Evolutionary conservation across 73 alveolate species (phyloP).

Genomic region (Paramecium sexaurelia): DNA sequence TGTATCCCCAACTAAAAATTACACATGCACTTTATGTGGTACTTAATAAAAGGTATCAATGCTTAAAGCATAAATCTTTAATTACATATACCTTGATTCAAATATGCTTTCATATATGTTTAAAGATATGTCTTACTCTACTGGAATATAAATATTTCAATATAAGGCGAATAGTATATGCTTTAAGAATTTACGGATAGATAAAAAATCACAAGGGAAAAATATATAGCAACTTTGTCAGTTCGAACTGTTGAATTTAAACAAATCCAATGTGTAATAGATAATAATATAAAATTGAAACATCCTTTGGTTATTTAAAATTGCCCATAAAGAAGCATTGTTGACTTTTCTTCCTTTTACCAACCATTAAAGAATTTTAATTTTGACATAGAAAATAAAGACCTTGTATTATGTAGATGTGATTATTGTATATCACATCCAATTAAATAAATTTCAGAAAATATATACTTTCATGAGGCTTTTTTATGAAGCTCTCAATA

Average conservation of each 20-base stretch:
- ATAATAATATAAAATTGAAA: not conserved
- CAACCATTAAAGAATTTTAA: not conserved
- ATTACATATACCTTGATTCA: not conserved
- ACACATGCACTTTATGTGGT: not conserved
- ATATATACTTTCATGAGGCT: not conserved
- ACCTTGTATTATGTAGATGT: not conserved
- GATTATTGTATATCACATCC: not conserved
- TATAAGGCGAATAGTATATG: not conserved
- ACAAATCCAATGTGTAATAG: not conserved
- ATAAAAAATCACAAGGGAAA: not conserved
- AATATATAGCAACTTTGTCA: not conserved
- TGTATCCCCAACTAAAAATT: not conserved
- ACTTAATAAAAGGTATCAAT: not conserved
- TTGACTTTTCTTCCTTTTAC: not conserved
- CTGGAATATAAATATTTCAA: not conserved
- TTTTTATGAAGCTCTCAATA: not conserved
- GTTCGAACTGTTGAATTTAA: not conserved
- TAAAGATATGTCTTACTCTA: not conserved
- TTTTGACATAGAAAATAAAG: not conserved
- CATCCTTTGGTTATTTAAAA: not conserved
- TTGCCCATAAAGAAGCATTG: not conserved
- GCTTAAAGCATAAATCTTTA: not conserved
- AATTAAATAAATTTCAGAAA: not conserved
- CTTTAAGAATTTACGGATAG: not conserved
- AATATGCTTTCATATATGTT: not conserved